A percentile compares a stretch with the other conserved stretches of the same genome.
Conservation (phyloP, 2,329 filamentous ascomycete species). For the Verruconis gallopava region DNA sequence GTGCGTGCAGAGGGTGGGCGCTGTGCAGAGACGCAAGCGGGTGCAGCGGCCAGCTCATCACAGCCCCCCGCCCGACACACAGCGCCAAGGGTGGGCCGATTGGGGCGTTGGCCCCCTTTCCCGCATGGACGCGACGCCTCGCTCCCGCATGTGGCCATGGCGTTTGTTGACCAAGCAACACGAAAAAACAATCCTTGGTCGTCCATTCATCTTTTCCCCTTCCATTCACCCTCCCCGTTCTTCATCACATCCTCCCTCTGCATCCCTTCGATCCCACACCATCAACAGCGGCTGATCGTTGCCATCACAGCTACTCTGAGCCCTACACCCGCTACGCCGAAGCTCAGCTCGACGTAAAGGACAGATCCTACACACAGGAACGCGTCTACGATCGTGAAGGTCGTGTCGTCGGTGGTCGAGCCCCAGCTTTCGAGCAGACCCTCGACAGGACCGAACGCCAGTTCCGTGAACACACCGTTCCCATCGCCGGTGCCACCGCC, state of each 20-base stretch:
- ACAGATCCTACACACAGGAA: conserved; percentile 27
- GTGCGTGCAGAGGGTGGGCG: no score
- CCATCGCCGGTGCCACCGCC: conserved; percentile 32
- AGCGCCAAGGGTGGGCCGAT: no score
- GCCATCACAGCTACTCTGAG: conserved; percentile 39
- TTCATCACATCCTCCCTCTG: conserved; percentile 2
- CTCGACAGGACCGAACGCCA: conserved; percentile 47
- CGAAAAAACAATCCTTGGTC: neutral
- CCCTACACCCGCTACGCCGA: conserved; percentile 46
- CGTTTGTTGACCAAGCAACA: conserved; percentile 10
- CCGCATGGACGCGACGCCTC: neutral
- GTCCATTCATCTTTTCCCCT: conserved; percentile 17
- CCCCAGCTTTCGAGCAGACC: conserved; percentile 42
- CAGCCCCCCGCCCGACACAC: no score
- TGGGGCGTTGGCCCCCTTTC: neutral
- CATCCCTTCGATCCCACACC: conserved; percentile 12
- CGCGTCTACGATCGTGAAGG: conserved; percentile 32
- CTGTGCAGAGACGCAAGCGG: no score
- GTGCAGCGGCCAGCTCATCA: no score
- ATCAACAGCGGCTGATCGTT: conserved; percentile 12
- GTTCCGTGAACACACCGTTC: conserved; percentile 50
- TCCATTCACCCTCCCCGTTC: neutral
- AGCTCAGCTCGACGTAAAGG: conserved; percentile 54
- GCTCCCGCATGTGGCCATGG: conserved; percentile 1
- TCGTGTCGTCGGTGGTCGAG: conserved; percentile 32